phyloP scores from a whole-genome alignment of 805 yeast species.

The Spathaspora arborariae region DNA sequence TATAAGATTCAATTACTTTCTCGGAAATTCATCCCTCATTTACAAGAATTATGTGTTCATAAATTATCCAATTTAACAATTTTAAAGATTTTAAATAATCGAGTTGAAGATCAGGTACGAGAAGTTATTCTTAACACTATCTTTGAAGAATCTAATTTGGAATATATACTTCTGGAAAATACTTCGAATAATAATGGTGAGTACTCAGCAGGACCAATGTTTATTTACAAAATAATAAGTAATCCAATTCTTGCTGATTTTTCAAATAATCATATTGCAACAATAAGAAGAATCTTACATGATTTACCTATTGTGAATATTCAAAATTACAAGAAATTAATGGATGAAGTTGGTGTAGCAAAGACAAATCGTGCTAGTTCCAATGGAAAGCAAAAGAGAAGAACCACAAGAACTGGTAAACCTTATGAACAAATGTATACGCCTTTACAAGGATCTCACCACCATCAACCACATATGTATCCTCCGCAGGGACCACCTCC shows the following conservation, averaged over 20 bases:
- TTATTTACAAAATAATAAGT: slow-evolving; percentile 74
- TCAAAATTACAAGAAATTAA: slow-evolving; percentile 77
- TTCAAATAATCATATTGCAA: slow-evolving; percentile 55
- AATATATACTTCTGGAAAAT: slow-evolving; percentile 62
- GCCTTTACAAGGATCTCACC: not conserved
- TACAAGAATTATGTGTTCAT: slow-evolving; percentile 66
- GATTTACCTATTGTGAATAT: slow-evolving; percentile 51
- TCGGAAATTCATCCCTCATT: slow-evolving; percentile 55
- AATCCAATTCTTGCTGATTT: slow-evolving; percentile 52
- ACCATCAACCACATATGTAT: not conserved
- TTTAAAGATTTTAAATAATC: slow-evolving; percentile 68
- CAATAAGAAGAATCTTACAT: slow-evolving; percentile 59
- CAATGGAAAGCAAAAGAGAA: slow-evolving; percentile 19
- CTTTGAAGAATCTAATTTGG: slow-evolving; percentile 53
- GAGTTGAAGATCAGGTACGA: slow-evolving; percentile 62
- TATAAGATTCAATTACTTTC: slow-evolving; percentile 50
- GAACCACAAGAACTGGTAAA: slow-evolving; percentile 6
- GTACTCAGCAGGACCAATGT: slow-evolving; percentile 42
- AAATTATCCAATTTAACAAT: slow-evolving; percentile 83
- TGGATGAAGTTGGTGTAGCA: slow-evolving; percentile 86
- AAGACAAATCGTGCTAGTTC: slow-evolving; percentile 23
- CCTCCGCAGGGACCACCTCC: slow-evolving; percentile 1
- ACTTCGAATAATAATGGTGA: slow-evolving; percentile 7
- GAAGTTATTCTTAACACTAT: slow-evolving; percentile 59
- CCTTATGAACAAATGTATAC: slow-evolving; percentile 5